Conservation (phyloP, 495 filamentous ascomycete species). For the Pseudevernia furfuracea region DNA sequence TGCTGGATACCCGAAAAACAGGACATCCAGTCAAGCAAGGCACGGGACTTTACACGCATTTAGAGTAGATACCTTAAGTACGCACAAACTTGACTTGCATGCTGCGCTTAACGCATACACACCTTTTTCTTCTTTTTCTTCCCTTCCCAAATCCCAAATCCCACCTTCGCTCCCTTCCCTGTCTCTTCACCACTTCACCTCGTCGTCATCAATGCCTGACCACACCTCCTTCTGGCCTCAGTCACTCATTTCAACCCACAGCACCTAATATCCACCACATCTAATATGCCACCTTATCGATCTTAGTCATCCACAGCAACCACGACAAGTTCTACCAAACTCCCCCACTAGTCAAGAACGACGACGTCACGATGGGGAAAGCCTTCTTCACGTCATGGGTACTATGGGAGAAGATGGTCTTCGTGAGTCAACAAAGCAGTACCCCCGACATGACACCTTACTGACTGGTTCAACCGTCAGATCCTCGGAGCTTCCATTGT, state of each 20-base stretch:
- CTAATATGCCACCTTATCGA: background rate
- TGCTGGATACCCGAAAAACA: background rate
- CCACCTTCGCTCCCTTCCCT: no score
- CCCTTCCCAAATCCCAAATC: no score
- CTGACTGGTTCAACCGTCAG: constrained; percentile 28
- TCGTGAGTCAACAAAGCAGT: constrained; percentile 51
- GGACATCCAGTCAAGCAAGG: background rate
- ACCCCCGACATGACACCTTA: constrained; percentile 4
- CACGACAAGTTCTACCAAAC: background rate
- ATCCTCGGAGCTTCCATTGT: constrained; percentile 43
- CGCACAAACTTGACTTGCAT: constrained; percentile 4
- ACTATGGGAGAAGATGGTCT: constrained; percentile 85
- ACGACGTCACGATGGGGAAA: constrained; percentile 14
- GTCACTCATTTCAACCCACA: background rate
- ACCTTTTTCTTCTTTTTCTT: background rate
- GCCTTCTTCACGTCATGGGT: constrained; percentile 71
- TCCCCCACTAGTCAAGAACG: background rate
- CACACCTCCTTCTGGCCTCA: background rate
- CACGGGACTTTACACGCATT: background rate
- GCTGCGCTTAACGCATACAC: background rate
- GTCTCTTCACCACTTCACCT: no score
- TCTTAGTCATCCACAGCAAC: background rate
- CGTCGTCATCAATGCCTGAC: background rate
- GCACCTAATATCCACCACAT: background rate
- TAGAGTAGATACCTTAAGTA: no score